Base-by-base conservation (phyloP, 768 basidiomycete species). In the Rhizopogon vesiculosus region DNA sequence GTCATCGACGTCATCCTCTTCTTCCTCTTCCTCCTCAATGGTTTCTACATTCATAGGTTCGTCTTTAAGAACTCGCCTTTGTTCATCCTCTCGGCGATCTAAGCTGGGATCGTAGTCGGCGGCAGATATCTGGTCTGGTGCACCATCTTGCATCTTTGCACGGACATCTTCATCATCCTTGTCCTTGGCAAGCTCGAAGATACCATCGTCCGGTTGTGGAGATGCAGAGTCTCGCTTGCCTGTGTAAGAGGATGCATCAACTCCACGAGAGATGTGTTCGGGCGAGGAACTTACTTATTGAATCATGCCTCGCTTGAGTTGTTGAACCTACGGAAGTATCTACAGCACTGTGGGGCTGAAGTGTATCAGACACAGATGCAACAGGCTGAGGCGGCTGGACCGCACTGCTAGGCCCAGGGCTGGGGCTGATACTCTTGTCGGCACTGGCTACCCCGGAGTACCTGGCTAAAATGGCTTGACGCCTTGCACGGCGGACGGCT, bases 71-170 rank as follows among this genome's bases (percentile, higher is more conserved):
- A 84, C 79, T 18, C 87, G 82, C 59, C 84, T 84, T 56, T 85
- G 84, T 58, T 93, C 90, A 59, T 95, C 92, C 65, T 91, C 91
- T 22, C 87, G 80, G 22, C 88, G 81, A 73, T 98, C 96, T 61
- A 87, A 66, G 61, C 80, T 84, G 35, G 88, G 86, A 67, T 98
- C 90, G 70, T 97, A 97, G 71, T 98, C 95, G 44, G 93, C 95
- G 19, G 95, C 95, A 31, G 85, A 89, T 43, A 97, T 77, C 64
- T 93, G 89, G 61, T 88, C 85, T 68, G 76, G 69, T 53, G 72
- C 74, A 39, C 71, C 75, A 48, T 79, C 76, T 59, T 74, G 76
- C 15, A 72, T 74, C 53, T 78, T 77, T 7, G 74, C 75, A 38
- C 80, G 74, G 16, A 71, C 73, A 18, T 71, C 74, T 38, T 78